Evolutionary conservation across 2,329 filamentous ascomycete genomes (phyloP), one percentile per base, ranked within the genome.

Genomic region (Ustulina deusta): DNA sequence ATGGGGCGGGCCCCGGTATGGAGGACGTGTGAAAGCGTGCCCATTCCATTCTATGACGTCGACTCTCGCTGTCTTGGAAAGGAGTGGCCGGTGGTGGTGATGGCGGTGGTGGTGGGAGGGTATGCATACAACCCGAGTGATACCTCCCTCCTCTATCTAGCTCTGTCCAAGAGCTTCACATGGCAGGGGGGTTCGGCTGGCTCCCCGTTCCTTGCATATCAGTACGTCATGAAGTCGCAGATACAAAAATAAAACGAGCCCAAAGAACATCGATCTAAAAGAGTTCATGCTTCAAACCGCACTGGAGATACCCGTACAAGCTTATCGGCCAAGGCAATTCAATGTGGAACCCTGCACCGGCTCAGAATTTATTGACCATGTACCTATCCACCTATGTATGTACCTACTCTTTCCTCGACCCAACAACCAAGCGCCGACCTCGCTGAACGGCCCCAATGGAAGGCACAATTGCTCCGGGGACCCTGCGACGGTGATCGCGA

Each of bases 1-100:
- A 85, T 82, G 25, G 82, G 80, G 73, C 76, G 78, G 40, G 81
- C 80, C 61, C 73, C 75, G 32, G 77, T 75, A 70, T 83, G 80
- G 44, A 84, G 68, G 32, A 83, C 79, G 69, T 78, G 76, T 51
- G 78, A 75, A 72, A 79, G 68, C 70, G 74, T 78, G 72, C 74
- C 75, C 82, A 83, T 83, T 78, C 81, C 80, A 82, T 81, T 65
- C 32, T 75, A 66, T 65, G 42, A 27, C 59, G 44, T 22, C 25
- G 56, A 36, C 20, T 22, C 15, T 49, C 25, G 17, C 32, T 9
- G 36, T 59, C 32, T 59, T 27, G 1, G 17, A 56, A 20, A 40
- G 29, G 1, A 25, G 13, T 22, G 29, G 29, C 42, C 17, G 58
- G 29, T 32, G n/a, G 2, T 34, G 52, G 32, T 27, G n/a, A 32